phyloP scores from a whole-genome alignment of 805 yeast species.

The Sugiyamaella smithiae region DNA sequence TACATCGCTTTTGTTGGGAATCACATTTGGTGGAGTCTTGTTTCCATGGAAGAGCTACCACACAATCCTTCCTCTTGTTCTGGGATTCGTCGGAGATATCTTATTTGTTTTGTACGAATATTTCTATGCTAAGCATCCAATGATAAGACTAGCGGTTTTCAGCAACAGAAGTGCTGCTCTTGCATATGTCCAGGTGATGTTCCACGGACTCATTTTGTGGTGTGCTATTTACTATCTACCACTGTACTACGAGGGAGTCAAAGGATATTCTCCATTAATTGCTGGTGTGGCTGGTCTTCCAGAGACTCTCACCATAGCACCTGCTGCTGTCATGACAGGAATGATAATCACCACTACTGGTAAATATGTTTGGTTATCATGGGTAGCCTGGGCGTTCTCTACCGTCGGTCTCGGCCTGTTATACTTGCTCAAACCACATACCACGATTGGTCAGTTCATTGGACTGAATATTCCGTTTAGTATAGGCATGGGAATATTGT shows the following conservation, averaged over 20 bases:
- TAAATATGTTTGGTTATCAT: conserved; percentile 40
- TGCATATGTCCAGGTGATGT: conserved; percentile 39
- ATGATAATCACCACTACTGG: conserved; percentile 39
- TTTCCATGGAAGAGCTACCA: conserved; percentile 56
- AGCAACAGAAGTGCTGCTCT: conserved; percentile 37
- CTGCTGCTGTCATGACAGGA: conserved; percentile 41
- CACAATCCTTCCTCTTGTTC: conserved; percentile 46
- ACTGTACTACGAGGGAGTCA: conserved; percentile 46
- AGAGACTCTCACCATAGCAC: conserved; percentile 41
- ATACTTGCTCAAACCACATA: conserved; percentile 35
- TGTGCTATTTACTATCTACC: conserved; percentile 49
- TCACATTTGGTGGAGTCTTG: conserved; percentile 54
- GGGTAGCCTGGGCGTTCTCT: conserved; percentile 39
- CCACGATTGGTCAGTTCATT: conserved; percentile 38
- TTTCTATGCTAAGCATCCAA: conserved; percentile 43
- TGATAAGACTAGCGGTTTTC: conserved; percentile 45
- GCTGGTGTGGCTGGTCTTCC: conserved; percentile 45
- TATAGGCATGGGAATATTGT: conserved; percentile 45
- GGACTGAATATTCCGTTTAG: conserved; percentile 47
- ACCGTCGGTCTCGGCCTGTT: conserved; percentile 47
- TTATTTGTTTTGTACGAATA: conserved; percentile 35
- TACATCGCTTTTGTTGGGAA: conserved; percentile 46
- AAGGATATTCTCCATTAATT: conserved; percentile 39
- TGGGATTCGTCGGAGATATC: conserved; percentile 39
- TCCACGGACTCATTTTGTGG: conserved; percentile 49